Base-by-base conservation (phyloP, 176 grass and related monocot genomes). In the Oryza coarctata region DNA sequence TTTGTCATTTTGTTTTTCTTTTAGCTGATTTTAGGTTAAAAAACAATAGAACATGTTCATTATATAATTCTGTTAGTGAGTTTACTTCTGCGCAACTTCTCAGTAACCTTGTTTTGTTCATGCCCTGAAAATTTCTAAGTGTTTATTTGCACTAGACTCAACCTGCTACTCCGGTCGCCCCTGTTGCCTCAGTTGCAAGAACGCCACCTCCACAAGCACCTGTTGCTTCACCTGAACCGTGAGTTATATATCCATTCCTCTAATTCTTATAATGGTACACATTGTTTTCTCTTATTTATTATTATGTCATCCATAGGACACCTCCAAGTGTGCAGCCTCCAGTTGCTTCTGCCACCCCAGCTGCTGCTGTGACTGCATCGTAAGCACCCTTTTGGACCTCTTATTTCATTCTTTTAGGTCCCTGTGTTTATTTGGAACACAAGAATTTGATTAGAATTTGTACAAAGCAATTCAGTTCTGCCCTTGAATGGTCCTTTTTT, bases 201-300 rank as follows among this genome's bases (percentile, higher is more conserved):
- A 78, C 91, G 25, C 84, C 91, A 34, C 87, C 91, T 75, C 45
- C 81, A 83, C 78, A 86, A 83, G 78, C 89, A 75, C 89, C 89
- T 57, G 70, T 78, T 68, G 75, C 81, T 76, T 20, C 86, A 68
- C 77, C 86, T 74, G 78, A 86, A 83, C 64, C 60, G 94, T 97
- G 65, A 97, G 91, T 80, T 82, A 55, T 82, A 55, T 82, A 55
- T 72, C 68, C 17, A 28, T 75, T 63, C 18, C 18, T 57, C 29
- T 73, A 79, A 17, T 73, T 83, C 63, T 68, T 73, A 14, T 76
- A 10, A 17, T 85, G 7, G 12, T 41, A 25, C 25, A 27, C 88
- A 57, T 55, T 41, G 13, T 47, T 81, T 70, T 6, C 15, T 62
- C 41, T 63, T 65, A 80, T 25, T 75, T 25, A 65, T 41, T 91